These are phyloP conservation scores for Phytophthora pisi DNA, from an alignment of 352 stramenopile genomes.

Conservation along the genomic window DNA sequence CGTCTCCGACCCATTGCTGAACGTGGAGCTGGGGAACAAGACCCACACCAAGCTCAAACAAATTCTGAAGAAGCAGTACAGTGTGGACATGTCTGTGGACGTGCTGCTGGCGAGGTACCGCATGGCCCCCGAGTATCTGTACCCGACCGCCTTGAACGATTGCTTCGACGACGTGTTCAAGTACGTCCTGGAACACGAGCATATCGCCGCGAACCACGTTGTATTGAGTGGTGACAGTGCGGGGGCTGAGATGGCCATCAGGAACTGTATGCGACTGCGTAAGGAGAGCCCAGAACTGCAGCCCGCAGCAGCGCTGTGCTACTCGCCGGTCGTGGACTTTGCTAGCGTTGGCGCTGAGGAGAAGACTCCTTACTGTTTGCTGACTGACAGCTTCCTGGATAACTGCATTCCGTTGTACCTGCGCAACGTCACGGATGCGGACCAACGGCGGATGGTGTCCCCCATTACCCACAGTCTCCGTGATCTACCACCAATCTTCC, in stretches of 20 bases:
- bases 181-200: constrained; percentile 30
- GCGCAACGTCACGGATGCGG: constrained; percentile 11
- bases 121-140: constrained; percentile 42
- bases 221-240: constrained; percentile 50
- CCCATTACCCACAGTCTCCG: constrained; percentile 17
- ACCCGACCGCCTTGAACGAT: constrained; percentile 43
- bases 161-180: constrained; percentile 41
- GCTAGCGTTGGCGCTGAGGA: not conserved
- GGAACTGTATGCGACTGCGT: constrained; percentile 28
- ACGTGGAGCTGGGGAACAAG: constrained; percentile 31
- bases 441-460: constrained; percentile 17
- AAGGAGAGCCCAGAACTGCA: constrained; percentile 16
- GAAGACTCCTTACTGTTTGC: constrained; percentile 10
- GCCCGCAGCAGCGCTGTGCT: constrained; percentile 22
- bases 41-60: constrained; percentile 22
- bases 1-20: constrained; percentile 28
- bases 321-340: constrained; percentile 24
- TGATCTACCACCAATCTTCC: constrained; percentile 15
- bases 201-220: constrained; percentile 30
- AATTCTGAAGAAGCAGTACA: constrained; percentile 12
- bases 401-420: constrained; percentile 9
- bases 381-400: constrained; percentile 9
- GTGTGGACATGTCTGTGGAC: constrained; percentile 27
- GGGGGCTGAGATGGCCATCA: constrained; percentile 36
- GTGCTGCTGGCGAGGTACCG: constrained; percentile 57